These are phyloP conservation scores for Coffea humblotiana DNA, from an alignment of 305 asterid species.

Conservation along the genomic window DNA sequence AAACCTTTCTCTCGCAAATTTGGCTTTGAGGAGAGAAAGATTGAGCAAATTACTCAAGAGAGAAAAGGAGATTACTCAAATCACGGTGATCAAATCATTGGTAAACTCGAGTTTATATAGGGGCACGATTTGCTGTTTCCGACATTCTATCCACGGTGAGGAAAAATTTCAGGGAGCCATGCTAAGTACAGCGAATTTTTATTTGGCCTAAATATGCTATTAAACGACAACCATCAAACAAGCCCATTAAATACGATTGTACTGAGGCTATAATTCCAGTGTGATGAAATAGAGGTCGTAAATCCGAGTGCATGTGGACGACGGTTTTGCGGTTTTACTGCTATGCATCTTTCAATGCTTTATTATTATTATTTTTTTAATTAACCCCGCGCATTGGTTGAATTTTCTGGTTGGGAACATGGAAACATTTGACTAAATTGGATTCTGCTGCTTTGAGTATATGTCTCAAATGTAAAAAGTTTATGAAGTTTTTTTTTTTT, in stretches of 20 bases:
- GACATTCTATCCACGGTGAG: constrained; percentile 16
- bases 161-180: constrained; percentile 24
- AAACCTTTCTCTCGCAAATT: constrained; percentile 10
- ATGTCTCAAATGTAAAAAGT: no score
- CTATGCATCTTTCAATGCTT: background rate
- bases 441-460: background rate
- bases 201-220: background rate
- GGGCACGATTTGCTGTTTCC: constrained; percentile 12
- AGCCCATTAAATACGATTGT: background rate
- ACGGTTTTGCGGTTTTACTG: constrained; percentile 6
- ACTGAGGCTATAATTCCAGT: background rate
- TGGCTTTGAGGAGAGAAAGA: constrained; percentile 27
- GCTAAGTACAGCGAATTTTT: background rate
- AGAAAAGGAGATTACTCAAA: constrained; percentile 19
- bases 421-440: no score
- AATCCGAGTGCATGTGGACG: background rate
- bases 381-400: background rate
- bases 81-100: constrained; percentile 2
- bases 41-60: constrained; percentile 17
- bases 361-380: background rate
- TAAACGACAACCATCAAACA: background rate
- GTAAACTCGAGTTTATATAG: constrained; percentile 19
- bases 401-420: background rate
- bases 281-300: background rate
- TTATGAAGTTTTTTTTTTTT: no score